phyloP scores from a whole-genome alignment of 805 yeast genomes.

The Debaryomyces hansenii region DNA sequence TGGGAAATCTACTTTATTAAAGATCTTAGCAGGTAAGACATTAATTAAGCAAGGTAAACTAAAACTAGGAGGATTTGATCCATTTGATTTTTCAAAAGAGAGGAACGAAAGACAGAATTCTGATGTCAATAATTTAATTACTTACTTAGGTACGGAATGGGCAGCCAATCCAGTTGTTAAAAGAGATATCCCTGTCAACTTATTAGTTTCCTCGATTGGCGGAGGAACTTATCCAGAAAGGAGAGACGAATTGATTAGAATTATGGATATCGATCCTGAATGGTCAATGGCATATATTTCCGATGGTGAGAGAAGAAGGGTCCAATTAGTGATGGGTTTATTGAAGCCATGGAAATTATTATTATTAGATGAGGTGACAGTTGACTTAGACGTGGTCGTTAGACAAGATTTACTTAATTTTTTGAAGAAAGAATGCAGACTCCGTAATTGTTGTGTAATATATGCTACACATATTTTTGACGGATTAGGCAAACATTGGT shows the following conservation, averaged over 20 bases:
- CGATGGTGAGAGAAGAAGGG: conserved; percentile 94
- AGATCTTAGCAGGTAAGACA: conserved; percentile 88
- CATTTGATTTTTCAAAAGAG: conserved; percentile 64
- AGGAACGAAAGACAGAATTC: conserved; percentile 43
- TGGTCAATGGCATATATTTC: conserved; percentile 94
- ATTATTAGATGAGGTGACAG: conserved; percentile 94
- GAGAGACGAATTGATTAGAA: conserved; percentile 69
- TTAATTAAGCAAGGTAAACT: conserved; percentile 73
- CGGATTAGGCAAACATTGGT: conserved; percentile 83
- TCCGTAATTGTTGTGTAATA: conserved; percentile 72
- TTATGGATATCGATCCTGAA: conserved; percentile 79
- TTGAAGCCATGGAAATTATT: conserved; percentile 86
- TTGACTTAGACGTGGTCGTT: conserved; percentile 91
- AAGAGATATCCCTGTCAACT: conserved; percentile 85
- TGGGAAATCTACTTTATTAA: conserved; percentile 87
- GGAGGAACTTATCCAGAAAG: conserved; percentile 64
- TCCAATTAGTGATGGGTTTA: conserved; percentile 91
- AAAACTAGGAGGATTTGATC: conserved; percentile 79
- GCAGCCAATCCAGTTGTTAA: conserved; percentile 87
- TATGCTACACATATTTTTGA: conserved; percentile 98
- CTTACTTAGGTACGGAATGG: conserved; percentile 97
- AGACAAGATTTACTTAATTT: conserved; percentile 72
- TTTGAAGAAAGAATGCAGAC: conserved; percentile 68
- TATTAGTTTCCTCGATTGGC: conserved; percentile 78
- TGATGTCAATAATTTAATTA: conserved; percentile 51